Conservation (phyloP, 805 yeast genomes). For the Millerozyma acaciae region DNA sequence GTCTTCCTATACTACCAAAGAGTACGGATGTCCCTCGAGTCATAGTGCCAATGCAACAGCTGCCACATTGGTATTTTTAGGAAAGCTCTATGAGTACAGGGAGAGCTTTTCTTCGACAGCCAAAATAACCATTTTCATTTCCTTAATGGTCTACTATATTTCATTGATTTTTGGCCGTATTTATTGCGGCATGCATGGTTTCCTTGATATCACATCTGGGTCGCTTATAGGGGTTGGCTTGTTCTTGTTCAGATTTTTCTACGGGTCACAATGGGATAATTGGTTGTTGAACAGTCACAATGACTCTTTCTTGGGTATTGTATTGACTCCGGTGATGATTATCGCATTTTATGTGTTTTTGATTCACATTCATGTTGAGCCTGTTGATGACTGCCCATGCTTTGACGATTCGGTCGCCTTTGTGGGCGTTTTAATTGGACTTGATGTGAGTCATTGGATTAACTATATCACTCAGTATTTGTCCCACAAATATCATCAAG, state of each 20-base stretch:
- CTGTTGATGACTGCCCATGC: slow-evolving; percentile 94
- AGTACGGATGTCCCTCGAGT: slow-evolving; percentile 92
- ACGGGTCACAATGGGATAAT: slow-evolving; percentile 44
- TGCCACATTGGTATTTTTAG: slow-evolving; percentile 51
- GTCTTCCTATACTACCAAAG: slow-evolving; percentile 86
- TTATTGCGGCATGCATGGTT: slow-evolving; percentile 98
- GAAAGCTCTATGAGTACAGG: slow-evolving; percentile 8
- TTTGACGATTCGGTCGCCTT: slow-evolving; percentile 94
- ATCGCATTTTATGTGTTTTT: slow-evolving; percentile 42
- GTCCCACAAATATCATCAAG: slow-evolving; percentile 11
- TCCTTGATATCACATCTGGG: slow-evolving; percentile 71
- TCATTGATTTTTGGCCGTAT: slow-evolving; percentile 76
- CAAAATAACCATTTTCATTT: slow-evolving; percentile 13
- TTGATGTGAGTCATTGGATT: slow-evolving; percentile 60
- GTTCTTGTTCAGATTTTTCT: slow-evolving; percentile 42
- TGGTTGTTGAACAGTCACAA: slow-evolving; percentile 31
- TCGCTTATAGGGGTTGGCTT: slow-evolving; percentile 55
- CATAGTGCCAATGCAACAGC: slow-evolving; percentile 95
- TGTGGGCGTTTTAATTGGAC: slow-evolving; percentile 79
- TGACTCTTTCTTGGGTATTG: slow-evolving; percentile 15
- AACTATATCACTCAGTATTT: slow-evolving; percentile 30
- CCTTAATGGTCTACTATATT: slow-evolving; percentile 47
- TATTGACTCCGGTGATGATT: slow-evolving; percentile 33
- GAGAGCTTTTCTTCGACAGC: slow-evolving; percentile 9
- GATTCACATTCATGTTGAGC: slow-evolving; percentile 71